Percentiles rank a stretch among this genome's conserved stretches.
Evolutionary conservation across 1,139 yeast genomes (phyloP).

Genomic region (Scheffersomyces segobiensis): DNA sequence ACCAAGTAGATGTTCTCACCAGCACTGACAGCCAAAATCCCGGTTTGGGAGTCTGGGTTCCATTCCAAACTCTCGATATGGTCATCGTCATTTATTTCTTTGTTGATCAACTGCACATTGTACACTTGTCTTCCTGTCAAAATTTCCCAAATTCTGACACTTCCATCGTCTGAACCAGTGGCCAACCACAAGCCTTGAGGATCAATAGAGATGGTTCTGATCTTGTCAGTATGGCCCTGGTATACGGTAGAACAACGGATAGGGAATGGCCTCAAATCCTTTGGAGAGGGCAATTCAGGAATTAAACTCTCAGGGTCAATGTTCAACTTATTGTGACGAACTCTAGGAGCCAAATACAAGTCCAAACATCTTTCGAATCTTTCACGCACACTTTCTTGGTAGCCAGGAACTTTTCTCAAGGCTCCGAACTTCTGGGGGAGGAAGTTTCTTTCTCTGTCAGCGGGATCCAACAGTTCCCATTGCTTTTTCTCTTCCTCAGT

Average conservation of each 20-base stretch:
- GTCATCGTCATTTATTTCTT: conserved; percentile 61
- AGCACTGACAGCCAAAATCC: conserved; percentile 79
- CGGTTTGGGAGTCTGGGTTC: conserved; percentile 79
- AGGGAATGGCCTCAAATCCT: conserved; percentile 98
- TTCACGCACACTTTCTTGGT: conserved; percentile 81
- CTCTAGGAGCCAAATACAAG: conserved; percentile 93
- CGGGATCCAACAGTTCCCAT: conserved; percentile 73
- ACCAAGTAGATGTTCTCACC: conserved; percentile 78
- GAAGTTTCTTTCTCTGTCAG: conserved; percentile 77
- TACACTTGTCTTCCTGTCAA: conserved; percentile 92
- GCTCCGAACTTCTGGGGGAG: conserved; percentile 81
- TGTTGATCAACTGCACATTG: conserved; percentile 55
- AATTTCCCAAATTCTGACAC: conserved; percentile 95
- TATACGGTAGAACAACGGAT: conserved; percentile 82
- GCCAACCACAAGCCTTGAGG: conserved; percentile 95
- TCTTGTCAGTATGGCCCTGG: conserved; percentile 80
- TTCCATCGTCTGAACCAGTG: conserved; percentile 96
- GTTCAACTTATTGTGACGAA: conserved; percentile 84
- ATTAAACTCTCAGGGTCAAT: conserved; percentile 95
- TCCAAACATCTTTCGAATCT: conserved; percentile 93
- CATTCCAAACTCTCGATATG: conserved; percentile 82
- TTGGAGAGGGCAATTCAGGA: conserved; percentile 96
- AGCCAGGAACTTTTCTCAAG: conserved; percentile 92
- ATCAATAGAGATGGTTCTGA: conserved; percentile 81
- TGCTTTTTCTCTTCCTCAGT: conserved; percentile 73